A percentile compares a stretch with the other conserved stretches of the same genome.
Conservation (phyloP, 2,329 filamentous ascomycete species). For the Ophiostoma tasmaniense region DNA sequence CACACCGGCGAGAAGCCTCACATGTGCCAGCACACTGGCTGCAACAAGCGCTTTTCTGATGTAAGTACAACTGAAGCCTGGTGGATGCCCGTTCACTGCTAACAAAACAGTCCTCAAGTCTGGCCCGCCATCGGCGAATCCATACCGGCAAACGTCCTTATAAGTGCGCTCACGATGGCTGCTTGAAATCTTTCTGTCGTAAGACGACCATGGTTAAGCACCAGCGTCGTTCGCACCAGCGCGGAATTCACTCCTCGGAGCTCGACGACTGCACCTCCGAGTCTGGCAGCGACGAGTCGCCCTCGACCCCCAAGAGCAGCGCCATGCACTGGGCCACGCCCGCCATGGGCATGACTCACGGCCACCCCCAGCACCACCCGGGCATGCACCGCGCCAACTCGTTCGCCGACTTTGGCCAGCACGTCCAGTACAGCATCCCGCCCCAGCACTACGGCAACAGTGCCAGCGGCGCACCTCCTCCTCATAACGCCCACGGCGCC, state of each 20-base stretch:
- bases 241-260: slow-evolving; percentile 47
- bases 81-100: neutral
- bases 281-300: slow-evolving; percentile 50
- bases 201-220: slow-evolving; percentile 66
- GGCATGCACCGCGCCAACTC: slow-evolving; percentile 45
- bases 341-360: slow-evolving; percentile 28
- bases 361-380: slow-evolving; percentile 16
- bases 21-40: slow-evolving; percentile 56
- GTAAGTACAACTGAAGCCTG: slow-evolving; percentile 35
- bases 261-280: slow-evolving; percentile 48
- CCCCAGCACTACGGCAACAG: slow-evolving; percentile 35
- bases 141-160: slow-evolving; percentile 61
- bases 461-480: slow-evolving; percentile 13
- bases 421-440: slow-evolving; percentile 34
- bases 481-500: slow-evolving; percentile 11
- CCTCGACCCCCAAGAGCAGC: slow-evolving; percentile 48
- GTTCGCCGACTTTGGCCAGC: slow-evolving; percentile 47
- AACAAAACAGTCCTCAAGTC: slow-evolving; percentile 48
- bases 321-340: slow-evolving; percentile 41
- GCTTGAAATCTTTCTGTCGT: slow-evolving; percentile 60
- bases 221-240: slow-evolving; percentile 53
- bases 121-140: slow-evolving; percentile 56
- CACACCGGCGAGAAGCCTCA: slow-evolving; percentile 81
- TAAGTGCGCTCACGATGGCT: slow-evolving; percentile 52
- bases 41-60: slow-evolving; percentile 62